Evolutionary conservation across 176 grass and related monocot genomes (phyloP).

Genomic region (Oryza australiensis): DNA sequence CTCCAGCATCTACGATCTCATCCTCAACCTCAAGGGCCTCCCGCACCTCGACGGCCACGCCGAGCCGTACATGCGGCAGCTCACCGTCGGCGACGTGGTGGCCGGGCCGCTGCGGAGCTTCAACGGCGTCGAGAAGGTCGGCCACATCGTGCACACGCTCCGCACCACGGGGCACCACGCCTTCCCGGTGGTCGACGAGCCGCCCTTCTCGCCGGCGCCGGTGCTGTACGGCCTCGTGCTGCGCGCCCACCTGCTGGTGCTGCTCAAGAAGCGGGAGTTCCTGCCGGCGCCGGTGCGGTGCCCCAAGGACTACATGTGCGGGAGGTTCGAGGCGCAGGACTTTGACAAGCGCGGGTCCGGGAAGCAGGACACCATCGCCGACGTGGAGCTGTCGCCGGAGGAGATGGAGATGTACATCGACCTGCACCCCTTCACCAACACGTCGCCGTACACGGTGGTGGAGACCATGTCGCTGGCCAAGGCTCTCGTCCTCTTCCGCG

Average conservation of each 20-base stretch:
- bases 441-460: slow-evolving; percentile 90
- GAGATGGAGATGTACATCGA: slow-evolving; percentile 99
- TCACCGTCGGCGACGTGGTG: slow-evolving; percentile 72
- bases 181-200: slow-evolving; percentile 92
- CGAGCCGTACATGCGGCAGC: slow-evolving; percentile 96
- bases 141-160: slow-evolving; percentile 65
- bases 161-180: slow-evolving; percentile 77
- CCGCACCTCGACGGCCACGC: slow-evolving; percentile 84
- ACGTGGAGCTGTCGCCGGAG: slow-evolving; percentile 59
- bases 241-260: slow-evolving; percentile 72
- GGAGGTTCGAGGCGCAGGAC: slow-evolving; percentile 67
- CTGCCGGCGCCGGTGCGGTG: slow-evolving; percentile 31
- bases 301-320: slow-evolving; percentile 21
- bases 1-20: slow-evolving; percentile 86
- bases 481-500: slow-evolving; percentile 86
- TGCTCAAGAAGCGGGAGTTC: slow-evolving; percentile 75
- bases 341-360: slow-evolving; percentile 86
- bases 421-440: slow-evolving; percentile 89
- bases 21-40: slow-evolving; percentile 70
- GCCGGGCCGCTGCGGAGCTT: slow-evolving; percentile 65
- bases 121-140: slow-evolving; percentile 79
- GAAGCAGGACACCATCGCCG: slow-evolving; percentile 64
- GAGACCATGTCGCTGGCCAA: slow-evolving; percentile 98
- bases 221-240: slow-evolving; percentile 77
- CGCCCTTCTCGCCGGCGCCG: slow-evolving; percentile 48